Evolutionary conservation across 352 stramenopile genomes (phyloP).

Genomic region (Pythium guiyangense): DNA sequence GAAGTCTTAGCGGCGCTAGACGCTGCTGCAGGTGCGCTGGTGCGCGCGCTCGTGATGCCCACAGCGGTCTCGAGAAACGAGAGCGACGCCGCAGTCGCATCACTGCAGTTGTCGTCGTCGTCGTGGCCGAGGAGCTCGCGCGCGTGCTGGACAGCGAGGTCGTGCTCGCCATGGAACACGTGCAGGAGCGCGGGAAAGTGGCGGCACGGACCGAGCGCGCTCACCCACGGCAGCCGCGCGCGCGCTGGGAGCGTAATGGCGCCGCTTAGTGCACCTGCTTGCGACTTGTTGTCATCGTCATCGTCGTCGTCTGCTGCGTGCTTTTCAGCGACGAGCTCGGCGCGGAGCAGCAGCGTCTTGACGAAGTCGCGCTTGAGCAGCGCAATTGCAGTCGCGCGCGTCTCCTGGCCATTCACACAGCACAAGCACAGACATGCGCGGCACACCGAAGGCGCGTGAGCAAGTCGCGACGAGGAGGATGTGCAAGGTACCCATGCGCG

Average conservation of each 20-base stretch:
- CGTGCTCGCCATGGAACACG: conserved; percentile 33
- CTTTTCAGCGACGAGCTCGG: conserved; percentile 54
- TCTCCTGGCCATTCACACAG: conserved; percentile 17
- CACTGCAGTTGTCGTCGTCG: too few relatives aligned
- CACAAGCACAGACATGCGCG: neutral
- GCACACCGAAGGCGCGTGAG: neutral
- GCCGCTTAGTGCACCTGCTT: too few relatives aligned
- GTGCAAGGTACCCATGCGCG: neutral
- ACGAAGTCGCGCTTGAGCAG: conserved; percentile 69
- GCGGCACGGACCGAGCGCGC: too few relatives aligned
- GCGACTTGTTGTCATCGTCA: too few relatives aligned
- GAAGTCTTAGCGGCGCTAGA: too few relatives aligned
- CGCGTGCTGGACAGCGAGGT: conserved; percentile 38
- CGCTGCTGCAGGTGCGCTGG: neutral
- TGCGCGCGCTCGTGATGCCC: conserved; percentile 11
- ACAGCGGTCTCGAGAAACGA: conserved; percentile 12
- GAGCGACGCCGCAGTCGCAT: neutral
- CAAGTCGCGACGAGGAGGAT: neutral
- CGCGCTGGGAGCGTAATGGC: too few relatives aligned
- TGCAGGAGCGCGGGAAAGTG: conserved; percentile 32
- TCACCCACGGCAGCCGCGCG: too few relatives aligned
- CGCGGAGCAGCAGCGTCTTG: conserved; percentile 52
- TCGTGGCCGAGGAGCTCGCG: conserved; percentile 49
- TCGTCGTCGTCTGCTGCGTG: too few relatives aligned
- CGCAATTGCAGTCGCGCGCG: conserved; percentile 27